phyloP scores from a whole-genome alignment of 352 stramenopile species.

The Albugo laibachii region DNA sequence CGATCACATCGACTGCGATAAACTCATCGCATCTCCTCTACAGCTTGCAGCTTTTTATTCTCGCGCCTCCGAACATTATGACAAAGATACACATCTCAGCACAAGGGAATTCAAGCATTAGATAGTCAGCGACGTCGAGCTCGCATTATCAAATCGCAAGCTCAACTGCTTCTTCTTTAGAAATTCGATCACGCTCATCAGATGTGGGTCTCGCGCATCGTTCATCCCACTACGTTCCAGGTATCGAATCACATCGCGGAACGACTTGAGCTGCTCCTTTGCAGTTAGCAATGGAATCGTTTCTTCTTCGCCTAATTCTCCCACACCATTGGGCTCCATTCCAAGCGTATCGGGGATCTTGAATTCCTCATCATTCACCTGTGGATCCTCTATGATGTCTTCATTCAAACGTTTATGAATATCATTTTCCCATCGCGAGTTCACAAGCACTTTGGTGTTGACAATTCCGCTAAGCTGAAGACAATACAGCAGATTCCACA shows the following conservation, averaged over 20 bases:
- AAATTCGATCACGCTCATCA: slow-evolving; percentile 63
- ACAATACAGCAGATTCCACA: slow-evolving; percentile 73
- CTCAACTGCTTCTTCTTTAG: slow-evolving; percentile 80
- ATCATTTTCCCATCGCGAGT: slow-evolving; percentile 77
- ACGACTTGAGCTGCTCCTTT: slow-evolving; percentile 72
- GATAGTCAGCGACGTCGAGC: slow-evolving; percentile 65
- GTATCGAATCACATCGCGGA: slow-evolving; percentile 73
- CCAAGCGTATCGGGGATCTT: slow-evolving; percentile 30
- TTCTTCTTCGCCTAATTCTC: slow-evolving; percentile 17
- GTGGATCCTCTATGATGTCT: slow-evolving; percentile 71
- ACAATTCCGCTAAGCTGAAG: slow-evolving; percentile 65
- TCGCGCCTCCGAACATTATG: too few species aligned
- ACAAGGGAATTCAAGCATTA: slow-evolving; percentile 10
- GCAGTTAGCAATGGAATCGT: slow-evolving; percentile 11
- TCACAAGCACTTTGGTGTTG: slow-evolving; percentile 75
- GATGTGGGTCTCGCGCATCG: slow-evolving; percentile 42
- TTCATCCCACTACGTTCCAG: slow-evolving; percentile 47
- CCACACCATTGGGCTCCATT: slow-evolving; percentile 8
- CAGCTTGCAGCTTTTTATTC: too few species aligned
- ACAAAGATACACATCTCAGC: too few species aligned
- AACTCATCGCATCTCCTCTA: too few species aligned
- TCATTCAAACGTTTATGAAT: slow-evolving; percentile 79
- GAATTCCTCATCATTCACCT: slow-evolving; percentile 70
- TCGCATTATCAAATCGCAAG: slow-evolving; percentile 70
- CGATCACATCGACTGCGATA: neutral